Evolutionary conservation across 352 stramenopile genomes (phyloP).

Genomic region (Globisporangium carolinianum): DNA sequence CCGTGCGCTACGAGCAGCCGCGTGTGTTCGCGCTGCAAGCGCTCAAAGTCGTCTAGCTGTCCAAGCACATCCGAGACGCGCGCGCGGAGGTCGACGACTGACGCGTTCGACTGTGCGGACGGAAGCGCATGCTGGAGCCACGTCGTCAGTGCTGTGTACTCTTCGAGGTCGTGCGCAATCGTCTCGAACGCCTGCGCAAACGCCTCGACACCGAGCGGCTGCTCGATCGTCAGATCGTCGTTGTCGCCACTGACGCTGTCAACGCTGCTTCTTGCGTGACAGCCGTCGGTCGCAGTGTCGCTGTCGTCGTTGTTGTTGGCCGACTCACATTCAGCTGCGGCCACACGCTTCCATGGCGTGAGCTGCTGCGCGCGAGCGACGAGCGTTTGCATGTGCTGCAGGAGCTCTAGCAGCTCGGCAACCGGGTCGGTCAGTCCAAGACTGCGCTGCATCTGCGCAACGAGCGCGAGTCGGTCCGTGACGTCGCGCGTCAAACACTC

Average conservation of each 20-base stretch:
- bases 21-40: background rate
- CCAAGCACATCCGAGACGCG: constrained; percentile 17
- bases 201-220: constrained; percentile 5
- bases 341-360: constrained; percentile 5
- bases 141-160: constrained; percentile 16
- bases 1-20: background rate
- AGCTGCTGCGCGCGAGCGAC: constrained; percentile 15
- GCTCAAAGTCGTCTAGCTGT: constrained; percentile 21
- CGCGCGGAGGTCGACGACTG: constrained; percentile 20
- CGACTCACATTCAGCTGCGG: background rate
- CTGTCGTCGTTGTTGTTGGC: background rate
- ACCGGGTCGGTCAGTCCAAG: constrained; percentile 25
- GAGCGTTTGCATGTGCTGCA: constrained; percentile 7
- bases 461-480: constrained; percentile 25
- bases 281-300: no score
- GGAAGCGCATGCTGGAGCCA: constrained; percentile 27
- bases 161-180: constrained; percentile 19
- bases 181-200: constrained; percentile 18
- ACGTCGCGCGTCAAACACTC: constrained; percentile 28
- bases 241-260: no score
- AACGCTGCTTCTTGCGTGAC: no score
- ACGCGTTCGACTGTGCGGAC: constrained; percentile 20
- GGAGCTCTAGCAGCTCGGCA: constrained; percentile 26
- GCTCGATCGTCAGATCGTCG: background rate
- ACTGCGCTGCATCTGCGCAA: constrained; percentile 19